These are phyloP conservation scores for Albifimbria verrucaria DNA, from an alignment of 2,329 filamentous ascomycete species.

Conservation along the genomic window DNA sequence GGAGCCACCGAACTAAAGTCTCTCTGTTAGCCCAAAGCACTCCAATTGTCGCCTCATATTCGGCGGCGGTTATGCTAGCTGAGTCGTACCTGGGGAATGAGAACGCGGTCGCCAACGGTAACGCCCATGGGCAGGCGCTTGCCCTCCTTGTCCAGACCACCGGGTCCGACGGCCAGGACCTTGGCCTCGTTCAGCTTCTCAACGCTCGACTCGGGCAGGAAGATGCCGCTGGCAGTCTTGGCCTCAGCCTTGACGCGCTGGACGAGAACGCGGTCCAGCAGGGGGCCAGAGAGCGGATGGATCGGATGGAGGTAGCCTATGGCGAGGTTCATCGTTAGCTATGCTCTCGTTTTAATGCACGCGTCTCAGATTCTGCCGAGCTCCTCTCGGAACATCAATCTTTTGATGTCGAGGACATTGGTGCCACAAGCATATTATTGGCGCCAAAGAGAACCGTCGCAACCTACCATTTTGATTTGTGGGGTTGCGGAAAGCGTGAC, in stretches of 20 bases:
- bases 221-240: constrained; percentile 96
- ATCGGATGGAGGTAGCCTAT: constrained; percentile 76
- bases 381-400: background rate
- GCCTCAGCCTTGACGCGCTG: constrained; percentile 96
- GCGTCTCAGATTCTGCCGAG: background rate
- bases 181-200: constrained; percentile 99
- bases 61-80: background rate
- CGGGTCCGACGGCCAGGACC: constrained; percentile 92
- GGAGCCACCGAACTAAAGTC: constrained; percentile 80
- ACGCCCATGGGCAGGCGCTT: constrained; percentile 86
- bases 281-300: constrained; percentile 89
- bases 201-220: constrained; percentile 92
- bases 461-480: constrained; percentile 25
- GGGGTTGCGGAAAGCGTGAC: background rate
- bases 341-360: background rate
- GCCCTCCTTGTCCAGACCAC: constrained; percentile 81
- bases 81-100: constrained; percentile 83
- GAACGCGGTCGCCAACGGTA: constrained; percentile 78
- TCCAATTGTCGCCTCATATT: constrained; percentile 2
- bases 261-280: constrained; percentile 96
- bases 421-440: constrained; percentile 9
- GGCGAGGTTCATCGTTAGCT: background rate
- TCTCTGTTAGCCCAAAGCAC: constrained; percentile 21
- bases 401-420: background rate
- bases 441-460: background rate